phyloP scores from a whole-genome alignment of 768 basidiomycete genomes.

The Serendipita sp. region DNA sequence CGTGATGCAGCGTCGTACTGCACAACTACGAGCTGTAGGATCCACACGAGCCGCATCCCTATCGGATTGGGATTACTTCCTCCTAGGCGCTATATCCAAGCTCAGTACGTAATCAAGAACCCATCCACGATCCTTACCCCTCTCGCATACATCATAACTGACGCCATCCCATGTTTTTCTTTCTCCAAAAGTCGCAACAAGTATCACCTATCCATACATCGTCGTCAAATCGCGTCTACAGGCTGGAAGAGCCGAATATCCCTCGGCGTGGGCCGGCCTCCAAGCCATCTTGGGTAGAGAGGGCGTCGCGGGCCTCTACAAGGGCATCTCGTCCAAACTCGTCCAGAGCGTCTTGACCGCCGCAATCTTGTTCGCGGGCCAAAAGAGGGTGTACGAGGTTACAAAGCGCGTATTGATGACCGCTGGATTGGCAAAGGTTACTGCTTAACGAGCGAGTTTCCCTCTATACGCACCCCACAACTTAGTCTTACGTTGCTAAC shows the following conservation, averaged over 20 bases:
- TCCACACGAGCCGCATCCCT: constrained; percentile 30
- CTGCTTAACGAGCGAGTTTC: no score
- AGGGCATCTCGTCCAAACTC: constrained; percentile 76
- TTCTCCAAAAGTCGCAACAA: constrained; percentile 31
- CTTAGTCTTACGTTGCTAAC: no score
- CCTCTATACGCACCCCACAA: no score
- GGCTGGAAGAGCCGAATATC: constrained; percentile 60
- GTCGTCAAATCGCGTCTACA: constrained; percentile 70
- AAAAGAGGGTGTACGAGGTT: constrained; percentile 40
- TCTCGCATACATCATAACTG: background rate
- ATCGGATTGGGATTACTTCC: constrained; percentile 80
- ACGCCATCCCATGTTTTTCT: background rate
- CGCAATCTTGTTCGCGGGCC: constrained; percentile 82
- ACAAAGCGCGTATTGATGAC: constrained; percentile 14
- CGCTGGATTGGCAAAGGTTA: background rate
- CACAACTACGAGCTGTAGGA: constrained; percentile 33
- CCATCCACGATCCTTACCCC: constrained; percentile 25
- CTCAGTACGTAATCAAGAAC: constrained; percentile 25
- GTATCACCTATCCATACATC: constrained; percentile 58
- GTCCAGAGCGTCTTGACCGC: constrained; percentile 85
- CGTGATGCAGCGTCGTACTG: constrained; percentile 47
- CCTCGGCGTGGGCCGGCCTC: constrained; percentile 63
- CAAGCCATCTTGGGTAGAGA: constrained; percentile 63
- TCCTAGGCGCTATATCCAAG: constrained; percentile 90
- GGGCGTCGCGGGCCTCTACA: constrained; percentile 71